Base-by-base conservation (phyloP, 2,329 filamentous ascomycete species). In the Endoconidiophora laricicola region DNA sequence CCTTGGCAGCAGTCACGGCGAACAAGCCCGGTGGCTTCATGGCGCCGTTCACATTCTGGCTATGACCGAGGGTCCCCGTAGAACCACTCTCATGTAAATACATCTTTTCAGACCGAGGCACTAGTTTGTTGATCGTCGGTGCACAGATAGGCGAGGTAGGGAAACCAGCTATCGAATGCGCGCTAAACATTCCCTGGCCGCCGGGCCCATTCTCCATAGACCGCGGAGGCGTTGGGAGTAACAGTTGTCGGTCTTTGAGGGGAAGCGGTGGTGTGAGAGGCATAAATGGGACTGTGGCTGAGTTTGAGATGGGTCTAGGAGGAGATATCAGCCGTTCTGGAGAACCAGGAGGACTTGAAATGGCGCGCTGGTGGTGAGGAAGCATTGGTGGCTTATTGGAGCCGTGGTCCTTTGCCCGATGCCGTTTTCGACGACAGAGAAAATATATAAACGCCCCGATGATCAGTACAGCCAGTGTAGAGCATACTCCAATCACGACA, bases 61-160 rank as follows among this genome's bases (percentile, higher is more conserved):
- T 3, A 44, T 12, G 14, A 7, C 23, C 9, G 9, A 43, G 18
- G 14, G 16, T 24, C 2, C 22, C 12, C n/a, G 16, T 22, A 39
- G 14, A 12, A 22, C 18, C 2, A 18, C 16, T 16, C 4, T 52
- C 37, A 4, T 48, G 36, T 2, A 33, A 23, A 36, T 41, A 45
- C 20, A 52, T 33, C 18, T 49, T 52, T 22, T 52, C 50, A 6
- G 18, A 23, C 9, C 51, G 48, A 4, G 51, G 51, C 22, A 49
- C 47, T 23, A 53, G 12, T n/a, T 23, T 33, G 22, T 37, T 46
- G 6, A 50, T 39, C 7, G 43, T 53, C 12, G 51, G 51, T 2
- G 47, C 46, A 26, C 51, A 53, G 24, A 50, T 50, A 14, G 51
- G 51, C 6, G 41, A 49, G 6, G 47, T 40, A 2, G 51, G 51